phyloP scores from a whole-genome alignment of 768 basidiomycete genomes.

The Trichaptum fuscoviolaceum region DNA sequence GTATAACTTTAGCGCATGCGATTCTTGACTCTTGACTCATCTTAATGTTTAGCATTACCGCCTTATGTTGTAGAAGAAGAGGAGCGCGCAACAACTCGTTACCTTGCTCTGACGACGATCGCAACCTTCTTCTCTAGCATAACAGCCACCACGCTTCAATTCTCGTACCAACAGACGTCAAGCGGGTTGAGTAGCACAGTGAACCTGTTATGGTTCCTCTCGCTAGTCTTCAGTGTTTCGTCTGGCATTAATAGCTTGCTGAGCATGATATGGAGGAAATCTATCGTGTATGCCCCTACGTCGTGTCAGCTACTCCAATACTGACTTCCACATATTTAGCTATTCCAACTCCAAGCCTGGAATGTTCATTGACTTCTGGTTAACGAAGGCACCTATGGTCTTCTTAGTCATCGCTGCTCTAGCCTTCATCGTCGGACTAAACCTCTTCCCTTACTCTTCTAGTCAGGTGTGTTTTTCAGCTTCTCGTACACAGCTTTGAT shows the following conservation, averaged over 20 bases:
- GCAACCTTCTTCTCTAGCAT: neutral
- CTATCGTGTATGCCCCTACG: neutral
- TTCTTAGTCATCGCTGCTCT: neutral
- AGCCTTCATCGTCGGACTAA: neutral
- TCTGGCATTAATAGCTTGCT: neutral
- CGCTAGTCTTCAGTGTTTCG: neutral
- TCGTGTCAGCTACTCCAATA: too few relatives aligned
- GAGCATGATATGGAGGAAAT: neutral
- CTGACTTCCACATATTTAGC: too few relatives aligned
- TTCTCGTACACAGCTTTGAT: neutral
- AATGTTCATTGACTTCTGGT: neutral
- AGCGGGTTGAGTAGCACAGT: neutral
- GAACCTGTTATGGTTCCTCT: neutral
- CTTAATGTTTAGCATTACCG: neutral
- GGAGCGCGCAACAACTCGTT: neutral
- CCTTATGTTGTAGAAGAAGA: neutral
- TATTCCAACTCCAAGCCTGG: neutral
- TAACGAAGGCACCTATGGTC: neutral
- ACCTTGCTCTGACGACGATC: neutral
- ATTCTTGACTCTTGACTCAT: neutral
- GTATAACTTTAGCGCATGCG: neutral
- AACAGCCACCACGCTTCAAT: neutral
- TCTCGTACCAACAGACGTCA: neutral
- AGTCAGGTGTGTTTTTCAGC: neutral
- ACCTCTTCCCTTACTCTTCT: neutral